Evolutionary conservation across 2,329 filamentous ascomycete genomes (phyloP).

Genomic region (Trichoderma koningiopsis): DNA sequence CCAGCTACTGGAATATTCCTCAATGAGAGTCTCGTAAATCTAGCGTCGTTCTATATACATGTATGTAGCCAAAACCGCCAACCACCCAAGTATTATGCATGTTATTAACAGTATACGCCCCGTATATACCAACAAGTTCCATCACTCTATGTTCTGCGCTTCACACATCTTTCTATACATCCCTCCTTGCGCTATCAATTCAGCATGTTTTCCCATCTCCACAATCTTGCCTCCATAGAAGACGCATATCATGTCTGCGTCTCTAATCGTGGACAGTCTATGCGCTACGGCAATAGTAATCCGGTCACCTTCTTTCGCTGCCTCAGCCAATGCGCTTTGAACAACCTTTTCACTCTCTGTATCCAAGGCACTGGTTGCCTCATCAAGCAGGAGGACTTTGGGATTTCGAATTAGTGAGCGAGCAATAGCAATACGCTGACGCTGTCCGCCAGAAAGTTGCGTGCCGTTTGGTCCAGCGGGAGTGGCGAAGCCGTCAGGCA

Average conservation of each 20-base stretch:
- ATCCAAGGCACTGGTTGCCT: conserved; percentile 88
- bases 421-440: conserved; percentile 30
- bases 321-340: conserved; percentile 76
- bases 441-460: conserved; percentile 28
- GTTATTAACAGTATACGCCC: not conserved
- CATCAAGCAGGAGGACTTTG: conserved; percentile 89
- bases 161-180: conserved; percentile 54
- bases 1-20: not conserved
- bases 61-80: not conserved
- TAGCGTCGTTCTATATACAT: not conserved
- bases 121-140: not conserved
- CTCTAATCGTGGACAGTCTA: conserved; percentile 85
- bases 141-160: conserved; percentile 38
- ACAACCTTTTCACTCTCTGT: conserved; percentile 95
- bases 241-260: conserved; percentile 63
- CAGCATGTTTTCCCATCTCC: conserved; percentile 59
- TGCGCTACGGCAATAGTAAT: conserved; percentile 96
- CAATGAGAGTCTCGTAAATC: not conserved
- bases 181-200: conserved; percentile 52
- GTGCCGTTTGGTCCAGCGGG: conserved; percentile 67
- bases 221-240: conserved; percentile 59
- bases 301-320: conserved; percentile 76
- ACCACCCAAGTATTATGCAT: not conserved
- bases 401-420: conserved; percentile 70
- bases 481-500: conserved; percentile 88